Conservation (phyloP, 768 basidiomycete genomes). For the Tricholoma flavovirens region DNA sequence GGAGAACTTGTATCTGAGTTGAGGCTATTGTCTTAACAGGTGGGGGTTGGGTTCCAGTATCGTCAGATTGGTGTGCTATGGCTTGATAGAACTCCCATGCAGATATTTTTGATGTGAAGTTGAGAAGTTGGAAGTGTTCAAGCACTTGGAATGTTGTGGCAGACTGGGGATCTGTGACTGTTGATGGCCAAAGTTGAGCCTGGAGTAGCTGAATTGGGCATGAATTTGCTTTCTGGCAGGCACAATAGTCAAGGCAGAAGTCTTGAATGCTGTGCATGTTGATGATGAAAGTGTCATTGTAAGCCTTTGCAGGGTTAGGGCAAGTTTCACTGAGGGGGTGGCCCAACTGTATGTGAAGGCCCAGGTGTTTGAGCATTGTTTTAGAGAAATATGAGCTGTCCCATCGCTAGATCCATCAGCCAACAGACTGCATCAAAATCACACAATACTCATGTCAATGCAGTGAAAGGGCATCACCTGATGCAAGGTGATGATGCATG, state of each 20-base stretch:
- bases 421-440: neutral
- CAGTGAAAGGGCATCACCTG: neutral
- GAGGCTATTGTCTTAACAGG: no score
- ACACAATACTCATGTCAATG: neutral
- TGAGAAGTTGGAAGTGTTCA: conserved; percentile 21
- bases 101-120: conserved; percentile 23
- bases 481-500: neutral
- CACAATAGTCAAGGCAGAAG: conserved; percentile 25
- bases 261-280: conserved; percentile 24
- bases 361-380: conserved; percentile 15
- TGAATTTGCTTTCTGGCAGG: conserved; percentile 14
- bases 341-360: conserved; percentile 22
- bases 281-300: conserved; percentile 22
- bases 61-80: conserved; percentile 19
- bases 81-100: conserved; percentile 24
- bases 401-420: neutral
- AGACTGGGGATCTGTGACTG: conserved; percentile 20
- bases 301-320: conserved; percentile 1
- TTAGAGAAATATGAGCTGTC: conserved; percentile 8
- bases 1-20: no score
- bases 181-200: conserved; percentile 26
- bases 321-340: no score
- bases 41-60: conserved; percentile 11
- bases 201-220: conserved; percentile 23
- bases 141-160: conserved; percentile 20